These are phyloP conservation scores for Tolypocladium guangdongense DNA, from an alignment of 2,329 filamentous ascomycete species.

Conservation along the genomic window DNA sequence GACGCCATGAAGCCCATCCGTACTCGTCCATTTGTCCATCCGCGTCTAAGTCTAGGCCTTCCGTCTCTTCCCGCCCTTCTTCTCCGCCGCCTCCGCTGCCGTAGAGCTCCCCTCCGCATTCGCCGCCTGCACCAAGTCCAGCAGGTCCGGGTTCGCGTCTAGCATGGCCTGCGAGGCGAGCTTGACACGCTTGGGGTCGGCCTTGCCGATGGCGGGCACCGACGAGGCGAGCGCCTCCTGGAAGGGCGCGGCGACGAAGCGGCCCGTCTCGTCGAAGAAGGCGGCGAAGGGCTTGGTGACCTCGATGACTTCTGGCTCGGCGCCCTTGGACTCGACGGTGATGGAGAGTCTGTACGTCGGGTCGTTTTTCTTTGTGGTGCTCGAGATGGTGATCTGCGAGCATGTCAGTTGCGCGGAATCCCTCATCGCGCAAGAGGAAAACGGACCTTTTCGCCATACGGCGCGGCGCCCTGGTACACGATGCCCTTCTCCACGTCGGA, in stretches of 20 bases:
- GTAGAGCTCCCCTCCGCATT: conserved; percentile 16
- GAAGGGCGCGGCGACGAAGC: conserved; percentile 65
- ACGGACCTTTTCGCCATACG: conserved; percentile 55
- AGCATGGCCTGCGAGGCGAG: conserved; percentile 24
- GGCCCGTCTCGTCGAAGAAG: conserved; percentile 67
- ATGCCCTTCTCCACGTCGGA: conserved; percentile 70
- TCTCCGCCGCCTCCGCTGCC: conserved; percentile 22
- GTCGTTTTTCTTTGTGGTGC: conserved; percentile 65
- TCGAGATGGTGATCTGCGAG: conserved; percentile 59
- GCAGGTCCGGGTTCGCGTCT: conserved; percentile 32
- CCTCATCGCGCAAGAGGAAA: not conserved
- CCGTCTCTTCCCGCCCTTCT: conserved; percentile 34
- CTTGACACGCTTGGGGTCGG: conserved; percentile 49
- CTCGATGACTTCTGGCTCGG: conserved; percentile 33
- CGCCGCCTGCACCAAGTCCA: conserved; percentile 35
- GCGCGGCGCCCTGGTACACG: conserved; percentile 64
- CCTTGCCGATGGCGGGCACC: conserved; percentile 53
- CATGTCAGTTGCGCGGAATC: not conserved
- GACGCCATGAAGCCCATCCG: not conserved
- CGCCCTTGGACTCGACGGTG: conserved; percentile 32
- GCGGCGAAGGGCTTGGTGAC: conserved; percentile 55
- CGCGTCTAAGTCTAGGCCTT: conserved; percentile 23
- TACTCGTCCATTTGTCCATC: not conserved
- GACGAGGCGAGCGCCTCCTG: conserved; percentile 65
- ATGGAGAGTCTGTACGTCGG: conserved; percentile 72